These are phyloP conservation scores for Kalmusia sp. DNA, from an alignment of 2,329 filamentous ascomycete genomes.

Conservation along the genomic window DNA sequence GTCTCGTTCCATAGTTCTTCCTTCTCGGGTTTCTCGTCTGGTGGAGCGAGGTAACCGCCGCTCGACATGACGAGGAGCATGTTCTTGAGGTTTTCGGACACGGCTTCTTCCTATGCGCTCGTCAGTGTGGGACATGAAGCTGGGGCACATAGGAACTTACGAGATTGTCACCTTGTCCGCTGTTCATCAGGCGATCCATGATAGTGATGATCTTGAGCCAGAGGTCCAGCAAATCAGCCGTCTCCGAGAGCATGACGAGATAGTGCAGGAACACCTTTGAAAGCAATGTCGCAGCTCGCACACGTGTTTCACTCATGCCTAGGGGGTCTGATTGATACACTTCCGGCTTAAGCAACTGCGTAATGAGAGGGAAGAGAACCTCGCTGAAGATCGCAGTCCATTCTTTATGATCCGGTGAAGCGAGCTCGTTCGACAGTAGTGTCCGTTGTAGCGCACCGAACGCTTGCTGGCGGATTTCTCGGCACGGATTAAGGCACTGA, in stretches of 20 bases:
- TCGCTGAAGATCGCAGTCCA: slow-evolving; percentile 96
- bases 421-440: slow-evolving; percentile 83
- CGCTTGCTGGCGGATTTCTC: slow-evolving; percentile 88
- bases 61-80: slow-evolving; percentile 94
- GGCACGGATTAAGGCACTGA: slow-evolving; percentile 93
- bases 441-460: slow-evolving; percentile 86
- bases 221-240: slow-evolving; percentile 87
- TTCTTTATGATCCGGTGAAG: slow-evolving; percentile 82
- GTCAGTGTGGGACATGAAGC: slow-evolving; percentile 15
- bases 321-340: slow-evolving; percentile 88
- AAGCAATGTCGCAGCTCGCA: slow-evolving; percentile 87
- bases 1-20: slow-evolving; percentile 68
- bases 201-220: slow-evolving; percentile 94
- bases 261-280: slow-evolving; percentile 98
- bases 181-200: slow-evolving; percentile 96
- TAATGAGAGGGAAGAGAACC: slow-evolving; percentile 90
- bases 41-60: slow-evolving; percentile 81
- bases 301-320: slow-evolving; percentile 94
- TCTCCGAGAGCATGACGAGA: slow-evolving; percentile 80
- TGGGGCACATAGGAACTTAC: slow-evolving; percentile 61
- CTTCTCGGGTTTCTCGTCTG: slow-evolving; percentile 59
- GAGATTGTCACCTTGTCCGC: slow-evolving; percentile 86
- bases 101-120: slow-evolving; percentile 79
- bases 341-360: slow-evolving; percentile 88
- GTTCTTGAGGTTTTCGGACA: slow-evolving; percentile 95